Base-by-base conservation (phyloP, 169 alveolate species). In the Plasmodium adleri region DNA sequence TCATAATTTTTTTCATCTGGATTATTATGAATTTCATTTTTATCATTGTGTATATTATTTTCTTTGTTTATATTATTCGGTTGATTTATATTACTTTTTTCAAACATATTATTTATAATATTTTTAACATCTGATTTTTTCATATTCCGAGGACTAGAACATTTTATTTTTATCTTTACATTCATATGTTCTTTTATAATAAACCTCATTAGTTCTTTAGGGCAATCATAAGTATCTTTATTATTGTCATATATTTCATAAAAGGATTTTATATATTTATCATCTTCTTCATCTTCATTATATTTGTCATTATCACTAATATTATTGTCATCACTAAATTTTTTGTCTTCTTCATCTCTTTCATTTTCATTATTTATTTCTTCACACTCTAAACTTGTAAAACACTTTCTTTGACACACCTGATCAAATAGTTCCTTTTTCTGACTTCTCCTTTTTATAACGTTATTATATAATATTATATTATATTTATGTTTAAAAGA, bases 61-160 rank as follows among this genome's bases (percentile, higher is more conserved):
- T 47, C 70, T 8, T 13, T 54, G 2, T 47, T 3, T 58, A 15
- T 15, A 24, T 60, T 43, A 59, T 59, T 49, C 32, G 39, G 64
- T 4, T 22, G 10, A 1, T 1, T 2, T 3, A 12, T 24, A 50
- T 58, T 63, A 5, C 47, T 54, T 45, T 67, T 83, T 26, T 28
- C 3, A 59, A 78, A 78, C 89, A 78, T 66, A 22, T 66, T 52
- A 13, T 72, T 72, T n/a, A 85, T 85, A 13, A 72, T 72, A 67
- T 56, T 43, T 50, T 86, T 83, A 1, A 88, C 92, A 4, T 91
- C 86, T 28, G 26, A 76, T 50, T 75, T 68, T 54, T 22, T 90
- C 45, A 92, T 47, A 66, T 92, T 92, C 52, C 93, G 49, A 8
- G 95, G 92, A 47, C 90, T 83, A 43, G 95, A 88, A 26, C 95